These are phyloP conservation scores for Penicillium crystallinum DNA, from an alignment of 495 filamentous ascomycete species.

Conservation along the genomic window DNA sequence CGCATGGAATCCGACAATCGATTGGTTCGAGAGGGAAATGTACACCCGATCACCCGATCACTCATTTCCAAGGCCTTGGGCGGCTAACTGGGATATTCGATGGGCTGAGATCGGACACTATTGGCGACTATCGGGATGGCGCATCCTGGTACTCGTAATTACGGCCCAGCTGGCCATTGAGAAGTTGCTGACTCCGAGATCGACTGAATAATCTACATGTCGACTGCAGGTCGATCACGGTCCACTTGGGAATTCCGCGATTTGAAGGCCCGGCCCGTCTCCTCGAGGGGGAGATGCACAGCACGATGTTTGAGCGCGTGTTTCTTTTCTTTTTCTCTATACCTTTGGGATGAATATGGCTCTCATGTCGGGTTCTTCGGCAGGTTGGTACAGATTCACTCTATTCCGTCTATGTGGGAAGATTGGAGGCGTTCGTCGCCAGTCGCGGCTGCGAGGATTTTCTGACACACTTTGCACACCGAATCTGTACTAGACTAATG, in stretches of 20 bases:
- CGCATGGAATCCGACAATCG: neutral
- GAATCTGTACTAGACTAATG: slow-evolving; percentile 11
- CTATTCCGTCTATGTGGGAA: neutral
- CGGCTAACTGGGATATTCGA: slow-evolving; percentile 36
- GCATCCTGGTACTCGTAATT: slow-evolving; percentile 16
- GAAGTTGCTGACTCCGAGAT: slow-evolving; percentile 6
- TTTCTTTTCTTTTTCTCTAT: slow-evolving; percentile 7
- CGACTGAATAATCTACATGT: slow-evolving; percentile 18
- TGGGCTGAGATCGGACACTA: slow-evolving; percentile 21
- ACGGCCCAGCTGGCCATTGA: slow-evolving; percentile 5
- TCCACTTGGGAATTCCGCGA: slow-evolving; percentile 23
- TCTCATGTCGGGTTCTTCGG: too few relatives aligned
- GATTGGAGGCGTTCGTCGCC: slow-evolving; percentile 16
- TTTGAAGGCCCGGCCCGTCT: slow-evolving; percentile 25
- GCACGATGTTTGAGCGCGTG: slow-evolving; percentile 2
- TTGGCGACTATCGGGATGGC: slow-evolving; percentile 28
- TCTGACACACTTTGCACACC: slow-evolving; percentile 9
- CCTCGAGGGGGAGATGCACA: slow-evolving; percentile 16
- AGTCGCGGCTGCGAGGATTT: slow-evolving; percentile 27
- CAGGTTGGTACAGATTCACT: too few relatives aligned
- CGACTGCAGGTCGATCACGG: slow-evolving; percentile 24
- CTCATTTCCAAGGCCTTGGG: slow-evolving; percentile 30
- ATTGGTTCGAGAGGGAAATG: slow-evolving; percentile 11
- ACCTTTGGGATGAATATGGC: neutral
- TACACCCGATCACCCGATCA: slow-evolving; percentile 10